Percentiles rank a stretch among this genome's conserved stretches.
Evolutionary conservation across 1,284 basidiomycete species (phyloP).

Genomic region (Ganoderma lucidum): DNA sequence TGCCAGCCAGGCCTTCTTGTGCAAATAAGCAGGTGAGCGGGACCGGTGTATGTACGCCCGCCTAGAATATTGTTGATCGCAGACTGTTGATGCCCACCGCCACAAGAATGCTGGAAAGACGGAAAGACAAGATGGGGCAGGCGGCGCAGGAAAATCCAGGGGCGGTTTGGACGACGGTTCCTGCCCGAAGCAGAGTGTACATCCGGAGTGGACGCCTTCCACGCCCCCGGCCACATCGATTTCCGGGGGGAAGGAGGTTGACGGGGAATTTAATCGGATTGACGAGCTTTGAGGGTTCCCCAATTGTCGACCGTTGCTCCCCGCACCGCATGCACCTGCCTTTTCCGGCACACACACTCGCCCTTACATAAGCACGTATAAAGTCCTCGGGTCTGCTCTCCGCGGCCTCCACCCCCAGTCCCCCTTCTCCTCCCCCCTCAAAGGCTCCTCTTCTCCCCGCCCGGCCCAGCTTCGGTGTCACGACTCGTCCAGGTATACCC

Average conservation of each 20-base stretch:
- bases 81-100: constrained; percentile 10
- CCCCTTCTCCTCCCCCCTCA: constrained; percentile 13
- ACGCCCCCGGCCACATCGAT: background rate
- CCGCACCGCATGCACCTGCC: constrained; percentile 38
- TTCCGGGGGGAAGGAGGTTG: constrained; percentile 7
- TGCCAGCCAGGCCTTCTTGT: background rate
- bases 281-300: constrained; percentile 27
- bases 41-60: background rate
- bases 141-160: background rate
- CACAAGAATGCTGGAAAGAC: constrained; percentile 19
- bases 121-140: background rate
- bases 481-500: constrained; percentile 4
- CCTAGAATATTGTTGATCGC: background rate
- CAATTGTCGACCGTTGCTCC: constrained; percentile 36
- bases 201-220: background rate
- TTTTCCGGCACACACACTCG: constrained; percentile 22
- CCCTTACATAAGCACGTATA: constrained; percentile 35
- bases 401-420: constrained; percentile 7
- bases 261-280: constrained; percentile 19
- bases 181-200: background rate
- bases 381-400: constrained; percentile 21
- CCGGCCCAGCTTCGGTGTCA: background rate
- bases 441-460: constrained; percentile 9
- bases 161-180: background rate
- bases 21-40: background rate